phyloP scores from a whole-genome alignment of 371 early-diverging fungal genomes.

The Mortierella sp. region DNA sequence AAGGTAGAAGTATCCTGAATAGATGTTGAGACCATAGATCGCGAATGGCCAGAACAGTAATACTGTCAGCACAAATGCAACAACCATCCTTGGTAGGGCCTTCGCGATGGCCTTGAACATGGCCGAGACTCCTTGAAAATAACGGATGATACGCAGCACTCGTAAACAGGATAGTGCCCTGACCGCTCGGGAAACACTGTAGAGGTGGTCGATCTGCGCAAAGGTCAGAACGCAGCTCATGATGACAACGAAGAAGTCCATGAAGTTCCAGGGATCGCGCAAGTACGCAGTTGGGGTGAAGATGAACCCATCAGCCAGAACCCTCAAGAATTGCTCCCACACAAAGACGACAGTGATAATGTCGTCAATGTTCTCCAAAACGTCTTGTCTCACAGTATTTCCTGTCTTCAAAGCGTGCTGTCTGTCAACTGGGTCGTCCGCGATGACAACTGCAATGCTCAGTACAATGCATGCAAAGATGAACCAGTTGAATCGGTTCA shows the following conservation, averaged over 20 bases:
- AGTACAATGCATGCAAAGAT: constrained; percentile 54
- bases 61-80: constrained; percentile 57
- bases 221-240: constrained; percentile 58
- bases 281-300: constrained; percentile 62
- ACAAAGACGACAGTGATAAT: constrained; percentile 54
- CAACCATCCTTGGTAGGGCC: constrained; percentile 62
- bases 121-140: constrained; percentile 57
- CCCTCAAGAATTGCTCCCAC: constrained; percentile 55
- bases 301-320: constrained; percentile 58
- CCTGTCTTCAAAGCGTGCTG: constrained; percentile 28
- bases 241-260: constrained; percentile 55
- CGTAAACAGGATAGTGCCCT: constrained; percentile 57
- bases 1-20: constrained; percentile 55
- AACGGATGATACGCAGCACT: constrained; percentile 58
- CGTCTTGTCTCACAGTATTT: constrained; percentile 16
- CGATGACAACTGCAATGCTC: constrained; percentile 57
- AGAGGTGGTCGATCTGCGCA: constrained; percentile 56
- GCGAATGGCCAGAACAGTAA: constrained; percentile 65
- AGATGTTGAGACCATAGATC: constrained; percentile 63
- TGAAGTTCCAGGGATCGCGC: constrained; percentile 58
- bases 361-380: constrained; percentile 52
- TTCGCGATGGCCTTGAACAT: constrained; percentile 60
- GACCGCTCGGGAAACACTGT: constrained; percentile 61
- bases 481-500: constrained; percentile 56
- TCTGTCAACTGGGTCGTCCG: constrained; percentile 67